Evolutionary conservation across 176 grass and related monocot genomes (phyloP).

Genomic region (Zizania latifolia): DNA sequence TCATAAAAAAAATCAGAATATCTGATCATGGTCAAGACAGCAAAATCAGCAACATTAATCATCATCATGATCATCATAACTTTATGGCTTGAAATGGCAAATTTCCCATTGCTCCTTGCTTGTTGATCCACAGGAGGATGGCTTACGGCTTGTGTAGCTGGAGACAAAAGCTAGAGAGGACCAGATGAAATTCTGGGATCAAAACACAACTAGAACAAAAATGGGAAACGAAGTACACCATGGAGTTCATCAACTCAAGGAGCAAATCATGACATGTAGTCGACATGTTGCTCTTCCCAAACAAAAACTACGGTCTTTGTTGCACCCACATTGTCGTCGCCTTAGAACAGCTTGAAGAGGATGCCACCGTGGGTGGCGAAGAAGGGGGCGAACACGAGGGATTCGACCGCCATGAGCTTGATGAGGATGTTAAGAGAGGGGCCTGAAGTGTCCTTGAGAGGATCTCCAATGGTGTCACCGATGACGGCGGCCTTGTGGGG

Average conservation of each 20-base stretch:
- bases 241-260: slow-evolving; percentile 13
- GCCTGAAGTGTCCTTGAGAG: slow-evolving; percentile 81
- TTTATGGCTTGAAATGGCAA: neutral
- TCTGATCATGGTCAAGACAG: neutral
- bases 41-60: neutral
- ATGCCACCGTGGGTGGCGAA: slow-evolving; percentile 76
- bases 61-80: neutral
- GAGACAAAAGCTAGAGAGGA: neutral
- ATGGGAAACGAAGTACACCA: neutral
- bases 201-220: slow-evolving; percentile 22
- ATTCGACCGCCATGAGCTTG: slow-evolving; percentile 92
- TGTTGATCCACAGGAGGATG: neutral
- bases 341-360: slow-evolving; percentile 66
- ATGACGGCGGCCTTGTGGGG: slow-evolving; percentile 79
- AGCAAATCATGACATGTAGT: slow-evolving; percentile 16
- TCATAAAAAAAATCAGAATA: neutral
- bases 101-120: neutral
- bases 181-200: slow-evolving; percentile 4
- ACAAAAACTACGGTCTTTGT: slow-evolving; percentile 5
- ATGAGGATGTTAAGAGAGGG: slow-evolving; percentile 91
- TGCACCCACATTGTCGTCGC: neutral
- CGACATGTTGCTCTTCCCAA: neutral
- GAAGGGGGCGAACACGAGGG: slow-evolving; percentile 80
- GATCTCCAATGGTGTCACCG: slow-evolving; percentile 78
- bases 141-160: neutral